These are phyloP conservation scores for Oryza brachyantha DNA, from an alignment of 176 grass and related monocot genomes.

Conservation along the genomic window DNA sequence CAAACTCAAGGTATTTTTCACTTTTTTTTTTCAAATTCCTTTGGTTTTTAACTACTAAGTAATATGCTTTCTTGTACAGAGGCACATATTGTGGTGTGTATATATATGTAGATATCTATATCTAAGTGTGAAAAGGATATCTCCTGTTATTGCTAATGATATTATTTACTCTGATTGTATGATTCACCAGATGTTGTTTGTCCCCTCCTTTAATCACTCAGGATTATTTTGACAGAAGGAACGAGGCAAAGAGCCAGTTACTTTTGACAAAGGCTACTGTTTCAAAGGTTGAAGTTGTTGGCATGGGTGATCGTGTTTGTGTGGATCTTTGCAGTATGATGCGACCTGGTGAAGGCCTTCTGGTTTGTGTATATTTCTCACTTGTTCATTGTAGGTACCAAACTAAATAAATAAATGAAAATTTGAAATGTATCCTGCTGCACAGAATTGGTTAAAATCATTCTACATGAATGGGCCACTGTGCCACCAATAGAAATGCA, in stretches of 20 bases:
- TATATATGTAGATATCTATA: neutral
- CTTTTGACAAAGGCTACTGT: constrained; percentile 68
- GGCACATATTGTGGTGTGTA: neutral
- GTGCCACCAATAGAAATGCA: neutral
- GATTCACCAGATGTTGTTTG: constrained; percentile 31
- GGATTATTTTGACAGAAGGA: constrained; percentile 95
- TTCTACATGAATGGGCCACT: constrained; percentile 7
- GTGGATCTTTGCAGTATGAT: constrained; percentile 97
- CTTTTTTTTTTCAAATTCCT: neutral
- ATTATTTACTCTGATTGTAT: neutral
- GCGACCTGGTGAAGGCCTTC: constrained; percentile 85
- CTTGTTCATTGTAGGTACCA: neutral
- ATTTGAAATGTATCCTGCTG: neutral
- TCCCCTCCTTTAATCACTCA: constrained; percentile 48
- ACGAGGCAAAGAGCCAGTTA: constrained; percentile 58
- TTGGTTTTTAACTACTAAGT: constrained; percentile 6
- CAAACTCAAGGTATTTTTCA: constrained; percentile 72
- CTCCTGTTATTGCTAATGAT: neutral
- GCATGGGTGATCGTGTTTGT: constrained; percentile 96
- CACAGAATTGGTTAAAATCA: neutral
- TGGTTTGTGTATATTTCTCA: constrained; percentile 63
- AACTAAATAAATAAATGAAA: neutral
- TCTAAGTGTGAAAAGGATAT: neutral
- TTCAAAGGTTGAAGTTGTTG: constrained; percentile 69
- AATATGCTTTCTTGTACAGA: neutral